Evolutionary conservation across 2,329 filamentous ascomycete genomes (phyloP).

Genomic region (Trichoderma koningiopsis): DNA sequence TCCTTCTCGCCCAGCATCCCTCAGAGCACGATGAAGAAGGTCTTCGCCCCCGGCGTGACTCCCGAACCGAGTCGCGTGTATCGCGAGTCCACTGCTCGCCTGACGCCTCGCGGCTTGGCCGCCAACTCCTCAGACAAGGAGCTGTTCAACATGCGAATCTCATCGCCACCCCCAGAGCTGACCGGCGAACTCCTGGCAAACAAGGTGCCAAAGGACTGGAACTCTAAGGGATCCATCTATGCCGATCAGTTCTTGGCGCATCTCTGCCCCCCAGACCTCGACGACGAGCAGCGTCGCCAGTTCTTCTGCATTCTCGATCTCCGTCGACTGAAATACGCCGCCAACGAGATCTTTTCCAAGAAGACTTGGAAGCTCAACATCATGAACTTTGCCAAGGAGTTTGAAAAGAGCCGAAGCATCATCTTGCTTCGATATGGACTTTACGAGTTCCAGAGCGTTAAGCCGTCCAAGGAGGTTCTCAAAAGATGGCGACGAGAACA

Average conservation of each 20-base stretch:
- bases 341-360: slow-evolving; percentile 60
- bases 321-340: slow-evolving; percentile 62
- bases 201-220: slow-evolving; percentile 56
- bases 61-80: slow-evolving; percentile 47
- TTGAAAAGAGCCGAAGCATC: slow-evolving; percentile 63
- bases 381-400: slow-evolving; percentile 64
- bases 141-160: slow-evolving; percentile 61
- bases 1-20: slow-evolving; percentile 52
- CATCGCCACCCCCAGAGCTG: slow-evolving; percentile 57
- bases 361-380: slow-evolving; percentile 67
- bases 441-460: slow-evolving; percentile 65
- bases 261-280: slow-evolving; percentile 58
- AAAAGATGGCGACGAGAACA: slow-evolving; percentile 61
- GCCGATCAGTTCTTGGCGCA: slow-evolving; percentile 61
- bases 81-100: slow-evolving; percentile 50
- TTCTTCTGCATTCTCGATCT: slow-evolving; percentile 66
- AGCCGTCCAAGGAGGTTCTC: slow-evolving; percentile 59
- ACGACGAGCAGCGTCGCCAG: slow-evolving; percentile 61
- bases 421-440: slow-evolving; percentile 64
- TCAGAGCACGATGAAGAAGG: slow-evolving; percentile 49
- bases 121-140: slow-evolving; percentile 53
- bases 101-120: slow-evolving; percentile 53
- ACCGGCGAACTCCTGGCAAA: slow-evolving; percentile 57
- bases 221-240: slow-evolving; percentile 57
- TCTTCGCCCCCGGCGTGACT: slow-evolving; percentile 50